Conservation (phyloP, 2,329 filamentous ascomycete genomes). For the Gyromitra esculenta region DNA sequence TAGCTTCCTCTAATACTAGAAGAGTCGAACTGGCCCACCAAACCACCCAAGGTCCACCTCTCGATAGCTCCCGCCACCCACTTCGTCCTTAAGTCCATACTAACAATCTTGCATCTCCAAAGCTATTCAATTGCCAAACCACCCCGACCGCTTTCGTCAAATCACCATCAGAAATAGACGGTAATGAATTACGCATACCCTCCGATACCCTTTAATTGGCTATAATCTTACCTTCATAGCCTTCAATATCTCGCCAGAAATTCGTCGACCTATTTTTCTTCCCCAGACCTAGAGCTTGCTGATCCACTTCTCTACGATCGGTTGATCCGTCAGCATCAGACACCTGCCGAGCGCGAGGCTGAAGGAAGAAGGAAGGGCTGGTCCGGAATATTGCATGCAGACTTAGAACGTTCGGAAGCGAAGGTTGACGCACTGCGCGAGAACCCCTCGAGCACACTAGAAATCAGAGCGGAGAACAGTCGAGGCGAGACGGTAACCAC, state of each 20-base stretch:
- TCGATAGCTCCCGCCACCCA: constrained; percentile 8
- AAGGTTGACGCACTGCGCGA: constrained; percentile 71
- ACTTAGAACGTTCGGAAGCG: constrained; percentile 78
- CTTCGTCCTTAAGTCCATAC: constrained; percentile 16
- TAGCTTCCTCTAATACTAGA: background rate
- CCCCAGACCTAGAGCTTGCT: constrained; percentile 70
- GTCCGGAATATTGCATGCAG: constrained; percentile 79
- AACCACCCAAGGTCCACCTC: constrained; percentile 45
- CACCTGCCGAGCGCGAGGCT: constrained; percentile 74
- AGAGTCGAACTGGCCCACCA: constrained; percentile 1
- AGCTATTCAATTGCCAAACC: constrained; percentile 20
- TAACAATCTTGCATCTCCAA: constrained; percentile 34
- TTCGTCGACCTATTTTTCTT: constrained; percentile 57
- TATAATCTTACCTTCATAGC: background rate
- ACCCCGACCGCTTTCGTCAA: constrained; percentile 21
- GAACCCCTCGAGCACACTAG: constrained; percentile 60
- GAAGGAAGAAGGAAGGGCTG: constrained; percentile 80
- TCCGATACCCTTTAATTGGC: constrained; percentile 14
- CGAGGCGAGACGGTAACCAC: constrained; percentile 68
- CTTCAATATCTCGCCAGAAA: constrained; percentile 59
- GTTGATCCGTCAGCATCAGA: constrained; percentile 80
- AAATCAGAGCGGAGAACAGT: constrained; percentile 68
- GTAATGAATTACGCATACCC: constrained; percentile 28
- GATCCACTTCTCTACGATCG: constrained; percentile 85
- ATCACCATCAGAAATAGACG: constrained; percentile 44